Percentiles rank a stretch among this genome's conserved stretches.
phyloP scores from a whole-genome alignment of 371 early-diverging fungal genomes.

The Dinochytrium kinnereticum region DNA sequence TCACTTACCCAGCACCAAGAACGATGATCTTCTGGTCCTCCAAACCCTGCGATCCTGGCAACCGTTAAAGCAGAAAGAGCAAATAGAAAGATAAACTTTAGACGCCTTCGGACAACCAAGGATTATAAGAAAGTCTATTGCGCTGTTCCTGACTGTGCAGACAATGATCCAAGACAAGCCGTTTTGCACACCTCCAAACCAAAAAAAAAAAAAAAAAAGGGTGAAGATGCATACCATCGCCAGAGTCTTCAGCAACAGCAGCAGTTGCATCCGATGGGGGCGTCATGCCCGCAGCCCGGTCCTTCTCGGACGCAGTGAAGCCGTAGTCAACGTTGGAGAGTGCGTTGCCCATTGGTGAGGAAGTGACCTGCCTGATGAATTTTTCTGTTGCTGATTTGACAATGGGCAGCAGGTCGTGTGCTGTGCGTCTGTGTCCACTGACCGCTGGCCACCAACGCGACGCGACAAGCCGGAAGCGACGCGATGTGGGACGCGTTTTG shows the following conservation, averaged over 20 bases:
- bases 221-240: neutral
- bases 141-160: too few relatives aligned
- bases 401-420: too few relatives aligned
- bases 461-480: too few relatives aligned
- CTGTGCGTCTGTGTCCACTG: too few relatives aligned
- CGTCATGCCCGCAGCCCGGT: neutral
- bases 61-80: neutral
- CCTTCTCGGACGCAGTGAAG: neutral
- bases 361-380: too few relatives aligned
- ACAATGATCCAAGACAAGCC: too few relatives aligned
- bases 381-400: too few relatives aligned
- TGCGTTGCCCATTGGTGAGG: neutral
- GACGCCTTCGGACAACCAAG: neutral
- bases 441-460: too few relatives aligned
- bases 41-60: constrained; percentile 10
- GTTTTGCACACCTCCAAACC: neutral
- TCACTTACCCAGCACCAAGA: constrained; percentile 36
- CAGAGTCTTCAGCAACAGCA: neutral
- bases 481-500: too few relatives aligned
- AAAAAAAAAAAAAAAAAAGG: neutral
- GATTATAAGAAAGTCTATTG: neutral
- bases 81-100: too few relatives aligned
- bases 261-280: too few relatives aligned
- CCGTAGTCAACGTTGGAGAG: constrained; percentile 8
- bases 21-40: constrained; percentile 35